These are phyloP conservation scores for Monascus ruber DNA, from an alignment of 2,329 filamentous ascomycete species.

Conservation along the genomic window DNA sequence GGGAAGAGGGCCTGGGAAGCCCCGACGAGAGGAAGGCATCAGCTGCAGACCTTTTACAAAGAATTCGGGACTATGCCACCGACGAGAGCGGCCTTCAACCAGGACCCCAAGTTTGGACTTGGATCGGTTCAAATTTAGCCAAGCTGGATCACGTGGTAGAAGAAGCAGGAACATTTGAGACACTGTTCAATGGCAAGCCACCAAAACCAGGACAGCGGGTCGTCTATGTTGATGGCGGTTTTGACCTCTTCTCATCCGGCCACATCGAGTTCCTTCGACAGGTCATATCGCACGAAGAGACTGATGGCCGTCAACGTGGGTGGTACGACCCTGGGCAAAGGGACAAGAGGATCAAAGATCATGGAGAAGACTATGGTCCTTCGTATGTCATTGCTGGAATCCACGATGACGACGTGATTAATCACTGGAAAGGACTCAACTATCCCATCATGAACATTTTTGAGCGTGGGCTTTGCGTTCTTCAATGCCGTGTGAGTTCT, in stretches of 20 bases:
- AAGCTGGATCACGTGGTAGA: slow-evolving; percentile 34
- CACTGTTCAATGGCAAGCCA: slow-evolving; percentile 58
- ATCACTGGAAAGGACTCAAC: slow-evolving; percentile 92
- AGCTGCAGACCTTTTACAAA: slow-evolving; percentile 59
- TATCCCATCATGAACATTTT: slow-evolving; percentile 99
- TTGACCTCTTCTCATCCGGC: slow-evolving; percentile 90
- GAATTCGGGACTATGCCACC: slow-evolving; percentile 76
- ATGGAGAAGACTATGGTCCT: slow-evolving; percentile 64
- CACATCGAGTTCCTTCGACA: slow-evolving; percentile 88
- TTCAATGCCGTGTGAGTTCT: slow-evolving; percentile 72
- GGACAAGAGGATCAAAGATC: slow-evolving; percentile 50
- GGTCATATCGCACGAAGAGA: slow-evolving; percentile 63
- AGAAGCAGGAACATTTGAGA: slow-evolving; percentile 54
- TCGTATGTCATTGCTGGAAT: slow-evolving; percentile 86
- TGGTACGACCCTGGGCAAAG: slow-evolving; percentile 62
- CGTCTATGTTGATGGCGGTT: slow-evolving; percentile 92
- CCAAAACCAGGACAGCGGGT: slow-evolving; percentile 69
- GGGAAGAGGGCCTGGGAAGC: slow-evolving; percentile 60
- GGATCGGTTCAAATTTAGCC: slow-evolving; percentile 40
- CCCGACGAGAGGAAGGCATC: slow-evolving; percentile 53
- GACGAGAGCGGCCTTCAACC: slow-evolving; percentile 70
- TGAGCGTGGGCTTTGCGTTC: slow-evolving; percentile 85
- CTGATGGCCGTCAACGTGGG: slow-evolving; percentile 52
- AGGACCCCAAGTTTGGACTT: slow-evolving; percentile 77
- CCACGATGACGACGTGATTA: slow-evolving; percentile 91